Evolutionary conservation across 768 basidiomycete genomes (phyloP).

Genomic region (Cyclocybe cylindracea): DNA sequence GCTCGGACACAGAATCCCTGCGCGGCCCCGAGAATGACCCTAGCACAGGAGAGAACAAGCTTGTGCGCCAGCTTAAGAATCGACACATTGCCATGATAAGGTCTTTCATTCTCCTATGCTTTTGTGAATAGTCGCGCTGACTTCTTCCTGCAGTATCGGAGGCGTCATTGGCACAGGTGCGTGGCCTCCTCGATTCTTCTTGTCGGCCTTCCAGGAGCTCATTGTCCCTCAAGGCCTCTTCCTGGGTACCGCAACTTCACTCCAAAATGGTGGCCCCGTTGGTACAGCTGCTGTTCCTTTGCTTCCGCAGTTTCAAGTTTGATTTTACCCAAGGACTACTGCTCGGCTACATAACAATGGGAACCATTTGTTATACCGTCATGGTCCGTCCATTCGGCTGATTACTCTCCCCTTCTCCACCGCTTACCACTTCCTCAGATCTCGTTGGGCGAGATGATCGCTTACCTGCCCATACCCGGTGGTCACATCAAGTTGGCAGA

Average conservation of each 20-base stretch:
- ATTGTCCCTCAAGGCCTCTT: constrained; percentile 52
- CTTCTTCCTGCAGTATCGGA: constrained; percentile 46
- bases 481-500: constrained; percentile 81
- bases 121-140: background rate
- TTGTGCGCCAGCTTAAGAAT: constrained; percentile 69
- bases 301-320: background rate
- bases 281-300: constrained; percentile 35
- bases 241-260: constrained; percentile 57
- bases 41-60: constrained; percentile 23
- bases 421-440: constrained; percentile 36
- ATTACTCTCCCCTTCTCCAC: background rate
- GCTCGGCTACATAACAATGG: constrained; percentile 68
- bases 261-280: constrained; percentile 64
- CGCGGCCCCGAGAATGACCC: constrained; percentile 6
- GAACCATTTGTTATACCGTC: constrained; percentile 67
- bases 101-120: constrained; percentile 22
- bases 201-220: background rate
- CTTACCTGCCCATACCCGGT: constrained; percentile 77
- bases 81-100: constrained; percentile 85
- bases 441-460: constrained; percentile 75
- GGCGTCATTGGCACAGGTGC: constrained; percentile 62
- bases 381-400: constrained; percentile 48
- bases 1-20: constrained; percentile 19
- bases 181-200: background rate
- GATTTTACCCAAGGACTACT: constrained; percentile 46